Conservation (phyloP, 2,329 filamentous ascomycete species). For the Capronia epimyces region DNA sequence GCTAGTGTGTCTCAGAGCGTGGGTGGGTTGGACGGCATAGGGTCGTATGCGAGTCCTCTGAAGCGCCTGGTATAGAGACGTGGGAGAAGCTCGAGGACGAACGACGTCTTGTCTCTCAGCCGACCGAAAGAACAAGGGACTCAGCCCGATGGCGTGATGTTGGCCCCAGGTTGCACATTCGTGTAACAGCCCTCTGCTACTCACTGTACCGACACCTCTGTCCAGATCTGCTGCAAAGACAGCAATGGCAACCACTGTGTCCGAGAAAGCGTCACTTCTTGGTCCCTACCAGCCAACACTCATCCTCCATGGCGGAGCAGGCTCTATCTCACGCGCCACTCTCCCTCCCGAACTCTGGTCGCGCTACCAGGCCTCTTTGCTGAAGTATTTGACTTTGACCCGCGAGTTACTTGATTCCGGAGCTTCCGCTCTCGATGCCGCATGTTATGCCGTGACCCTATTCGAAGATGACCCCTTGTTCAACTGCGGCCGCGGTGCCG, state of each 20-base stretch:
- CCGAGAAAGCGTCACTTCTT: slow-evolving; percentile 7
- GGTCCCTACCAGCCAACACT: slow-evolving; percentile 49
- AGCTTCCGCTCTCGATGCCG: slow-evolving; percentile 62
- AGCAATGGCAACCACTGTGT: not conserved
- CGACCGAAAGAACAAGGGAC: not conserved
- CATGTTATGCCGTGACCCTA: slow-evolving; percentile 66
- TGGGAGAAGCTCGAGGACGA: not conserved
- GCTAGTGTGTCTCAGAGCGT: not conserved
- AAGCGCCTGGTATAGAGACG: not conserved
- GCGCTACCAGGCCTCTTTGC: slow-evolving; percentile 56
- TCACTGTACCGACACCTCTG: not conserved
- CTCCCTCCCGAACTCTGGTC: slow-evolving; percentile 55
- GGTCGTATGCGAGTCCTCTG: not conserved
- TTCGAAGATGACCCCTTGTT: slow-evolving; percentile 78
- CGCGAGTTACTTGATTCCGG: slow-evolving; percentile 36
- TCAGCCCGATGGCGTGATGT: slow-evolving; percentile 15
- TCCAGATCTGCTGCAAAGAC: not conserved
- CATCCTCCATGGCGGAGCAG: slow-evolving; percentile 69
- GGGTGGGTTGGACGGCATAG: not conserved
- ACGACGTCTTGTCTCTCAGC: not conserved
- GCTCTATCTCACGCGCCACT: slow-evolving; percentile 58
- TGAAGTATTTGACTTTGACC: slow-evolving; percentile 54
- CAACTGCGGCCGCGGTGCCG: slow-evolving; percentile 77
- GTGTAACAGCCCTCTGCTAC: not conserved
- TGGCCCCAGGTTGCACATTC: slow-evolving; percentile 1